phyloP scores from a whole-genome alignment of 78 protist species.

The Acrasis kona region DNA sequence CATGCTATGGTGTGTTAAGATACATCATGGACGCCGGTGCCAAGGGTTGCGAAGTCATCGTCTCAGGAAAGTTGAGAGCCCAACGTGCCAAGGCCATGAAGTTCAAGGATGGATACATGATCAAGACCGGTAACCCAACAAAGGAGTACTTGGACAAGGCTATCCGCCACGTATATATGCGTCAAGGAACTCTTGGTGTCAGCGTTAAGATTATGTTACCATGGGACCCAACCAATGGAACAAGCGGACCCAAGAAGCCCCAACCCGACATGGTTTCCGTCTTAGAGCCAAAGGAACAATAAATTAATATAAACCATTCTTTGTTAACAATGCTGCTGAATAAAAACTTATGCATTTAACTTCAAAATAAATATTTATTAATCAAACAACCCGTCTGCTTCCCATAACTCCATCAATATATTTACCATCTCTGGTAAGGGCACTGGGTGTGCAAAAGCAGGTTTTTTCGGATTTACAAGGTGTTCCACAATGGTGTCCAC shows the following conservation, averaged over 20 bases:
- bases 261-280: conserved; percentile 79
- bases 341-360: not conserved
- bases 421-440: not conserved
- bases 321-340: not conserved
- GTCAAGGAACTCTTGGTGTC: conserved; percentile 96
- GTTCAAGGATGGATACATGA: conserved; percentile 98
- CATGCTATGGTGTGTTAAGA: conserved; percentile 97
- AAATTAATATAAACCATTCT: not conserved
- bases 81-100: conserved; percentile 99
- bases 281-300: conserved; percentile 80
- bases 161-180: conserved; percentile 81
- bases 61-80: conserved; percentile 97
- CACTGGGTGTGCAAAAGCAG: not conserved
- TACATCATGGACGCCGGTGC: conserved; percentile 96
- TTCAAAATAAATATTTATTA: not conserved
- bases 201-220: conserved; percentile 97
- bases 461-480: not conserved
- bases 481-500: not conserved
- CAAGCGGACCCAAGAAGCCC: conserved; percentile 64
- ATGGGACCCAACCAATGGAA: conserved; percentile 80
- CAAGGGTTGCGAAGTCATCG: conserved; percentile 95
- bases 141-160: conserved; percentile 81
- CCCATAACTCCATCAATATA: not conserved
- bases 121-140: conserved; percentile 88
- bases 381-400: not conserved